Conservation (phyloP, 495 filamentous ascomycete species). For the Lasiosphaeria ovina region DNA sequence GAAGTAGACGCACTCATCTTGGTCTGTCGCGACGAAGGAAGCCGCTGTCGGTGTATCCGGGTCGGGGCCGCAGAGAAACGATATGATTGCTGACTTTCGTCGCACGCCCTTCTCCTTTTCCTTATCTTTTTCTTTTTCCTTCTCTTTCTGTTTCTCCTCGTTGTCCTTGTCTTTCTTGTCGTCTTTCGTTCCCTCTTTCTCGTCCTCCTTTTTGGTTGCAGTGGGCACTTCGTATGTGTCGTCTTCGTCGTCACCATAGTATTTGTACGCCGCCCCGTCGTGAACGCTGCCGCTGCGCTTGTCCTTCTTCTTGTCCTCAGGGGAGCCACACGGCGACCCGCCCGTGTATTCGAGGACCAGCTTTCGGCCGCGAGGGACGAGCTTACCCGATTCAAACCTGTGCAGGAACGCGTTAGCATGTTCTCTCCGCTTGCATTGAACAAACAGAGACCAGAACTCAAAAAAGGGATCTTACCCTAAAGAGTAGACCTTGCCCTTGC, state of each 20-base stretch:
- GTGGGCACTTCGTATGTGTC: constrained; percentile 1
- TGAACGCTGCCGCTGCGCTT: constrained; percentile 28
- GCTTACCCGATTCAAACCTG: constrained; percentile 65
- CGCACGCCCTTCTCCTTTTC: constrained; percentile 47
- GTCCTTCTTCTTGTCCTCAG: constrained; percentile 25
- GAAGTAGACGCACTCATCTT: constrained; percentile 91
- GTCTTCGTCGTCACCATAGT: constrained; percentile 33
- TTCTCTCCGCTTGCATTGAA: background rate
- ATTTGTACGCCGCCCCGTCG: constrained; percentile 35
- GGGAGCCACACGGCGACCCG: constrained; percentile 73
- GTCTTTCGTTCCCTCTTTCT: constrained; percentile 39
- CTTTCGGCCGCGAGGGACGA: constrained; percentile 81
- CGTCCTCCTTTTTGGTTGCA: constrained; percentile 21
- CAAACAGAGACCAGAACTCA: background rate
- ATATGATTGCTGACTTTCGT: constrained; percentile 84
- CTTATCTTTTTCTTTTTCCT: constrained; percentile 34
- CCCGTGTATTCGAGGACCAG: constrained; percentile 88
- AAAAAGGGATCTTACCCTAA: constrained; percentile 64
- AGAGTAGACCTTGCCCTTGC: constrained; percentile 71
- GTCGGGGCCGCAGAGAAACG: constrained; percentile 88
- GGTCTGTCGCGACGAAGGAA: constrained; percentile 79
- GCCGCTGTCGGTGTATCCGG: constrained; percentile 55
- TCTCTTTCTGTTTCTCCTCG: constrained; percentile 39
- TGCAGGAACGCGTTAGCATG: constrained; percentile 12
- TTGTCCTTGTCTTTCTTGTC: constrained; percentile 31